A percentile compares a stretch with the other conserved stretches of the same genome.
Evolutionary conservation across 176 grass and related monocot species (phyloP).

Genomic region (Bolboschoenus planiculmis): DNA sequence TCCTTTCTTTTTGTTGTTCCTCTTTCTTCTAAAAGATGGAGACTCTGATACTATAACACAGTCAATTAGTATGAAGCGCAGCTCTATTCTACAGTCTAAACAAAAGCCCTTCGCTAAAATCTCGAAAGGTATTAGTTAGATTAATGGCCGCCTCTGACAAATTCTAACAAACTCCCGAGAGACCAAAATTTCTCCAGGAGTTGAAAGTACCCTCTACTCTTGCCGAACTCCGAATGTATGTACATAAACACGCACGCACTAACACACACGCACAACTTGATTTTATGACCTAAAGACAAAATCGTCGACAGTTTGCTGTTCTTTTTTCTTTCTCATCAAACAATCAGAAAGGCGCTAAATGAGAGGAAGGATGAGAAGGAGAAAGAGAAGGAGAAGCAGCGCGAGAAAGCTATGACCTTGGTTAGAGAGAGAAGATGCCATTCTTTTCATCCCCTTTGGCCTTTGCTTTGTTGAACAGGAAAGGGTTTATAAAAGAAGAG

Average conservation of each 20-base stretch:
- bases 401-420: neutral
- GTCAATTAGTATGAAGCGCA: neutral
- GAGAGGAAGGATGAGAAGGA: constrained; percentile 23
- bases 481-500: constrained; percentile 5
- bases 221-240: constrained; percentile 1
- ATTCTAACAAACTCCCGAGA: constrained; percentile 16
- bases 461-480: neutral
- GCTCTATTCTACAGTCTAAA: constrained; percentile 8
- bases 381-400: constrained; percentile 23
- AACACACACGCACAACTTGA: neutral
- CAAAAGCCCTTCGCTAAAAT: constrained; percentile 17
- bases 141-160: neutral
- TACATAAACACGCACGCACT: constrained; percentile 6
- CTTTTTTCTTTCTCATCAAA: neutral
- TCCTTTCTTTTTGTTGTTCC: neutral
- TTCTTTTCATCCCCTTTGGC: neutral
- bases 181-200: constrained; percentile 35
- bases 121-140: constrained; percentile 9
- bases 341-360: neutral
- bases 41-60: constrained; percentile 10
- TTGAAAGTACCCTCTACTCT: neutral
- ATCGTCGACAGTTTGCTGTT: neutral
- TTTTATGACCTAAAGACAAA: neutral
- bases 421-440: constrained; percentile 8
- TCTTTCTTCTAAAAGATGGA: neutral